phyloP scores from a whole-genome alignment of 2,329 filamentous ascomycete genomes.

The Fusarium scirpi region DNA sequence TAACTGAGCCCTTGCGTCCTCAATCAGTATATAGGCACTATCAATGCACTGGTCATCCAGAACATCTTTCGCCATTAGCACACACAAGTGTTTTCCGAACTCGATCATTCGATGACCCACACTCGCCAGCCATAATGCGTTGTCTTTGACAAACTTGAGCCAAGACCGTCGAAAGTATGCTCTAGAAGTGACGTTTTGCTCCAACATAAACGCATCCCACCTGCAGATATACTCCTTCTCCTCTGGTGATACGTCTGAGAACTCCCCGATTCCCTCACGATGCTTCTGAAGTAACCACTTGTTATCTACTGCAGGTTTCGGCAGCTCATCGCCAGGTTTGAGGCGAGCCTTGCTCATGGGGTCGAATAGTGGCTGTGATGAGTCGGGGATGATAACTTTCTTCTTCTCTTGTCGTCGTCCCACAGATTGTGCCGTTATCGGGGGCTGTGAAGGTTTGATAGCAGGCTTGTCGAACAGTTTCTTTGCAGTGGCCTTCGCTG shows the following conservation, averaged over 20 bases:
- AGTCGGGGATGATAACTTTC: constrained; percentile 60
- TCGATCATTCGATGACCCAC: constrained; percentile 63
- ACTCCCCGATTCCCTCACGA: constrained; percentile 67
- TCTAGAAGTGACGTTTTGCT: constrained; percentile 63
- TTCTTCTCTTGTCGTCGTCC: constrained; percentile 36
- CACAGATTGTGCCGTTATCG: constrained; percentile 3
- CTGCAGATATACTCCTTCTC: constrained; percentile 70
- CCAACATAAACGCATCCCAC: constrained; percentile 68
- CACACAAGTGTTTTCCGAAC: constrained; percentile 66
- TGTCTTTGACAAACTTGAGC: constrained; percentile 63
- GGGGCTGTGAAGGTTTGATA: constrained; percentile 24
- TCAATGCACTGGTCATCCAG: constrained; percentile 59
- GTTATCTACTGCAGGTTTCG: constrained; percentile 59
- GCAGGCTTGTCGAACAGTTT: constrained; percentile 44
- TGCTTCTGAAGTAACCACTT: constrained; percentile 71
- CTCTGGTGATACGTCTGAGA: constrained; percentile 64
- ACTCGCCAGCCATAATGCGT: constrained; percentile 64
- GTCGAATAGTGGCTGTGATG: constrained; percentile 67
- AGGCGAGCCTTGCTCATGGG: constrained; percentile 66
- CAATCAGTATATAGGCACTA: constrained; percentile 58
- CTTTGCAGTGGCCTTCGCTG: constrained; percentile 41
- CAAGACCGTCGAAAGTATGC: constrained; percentile 65
- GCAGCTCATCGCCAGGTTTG: constrained; percentile 61
- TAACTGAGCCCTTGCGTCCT: constrained; percentile 54
- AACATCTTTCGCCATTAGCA: constrained; percentile 62